Conservation (phyloP, 306 rosid species). For the Inga leiocalycina region DNA sequence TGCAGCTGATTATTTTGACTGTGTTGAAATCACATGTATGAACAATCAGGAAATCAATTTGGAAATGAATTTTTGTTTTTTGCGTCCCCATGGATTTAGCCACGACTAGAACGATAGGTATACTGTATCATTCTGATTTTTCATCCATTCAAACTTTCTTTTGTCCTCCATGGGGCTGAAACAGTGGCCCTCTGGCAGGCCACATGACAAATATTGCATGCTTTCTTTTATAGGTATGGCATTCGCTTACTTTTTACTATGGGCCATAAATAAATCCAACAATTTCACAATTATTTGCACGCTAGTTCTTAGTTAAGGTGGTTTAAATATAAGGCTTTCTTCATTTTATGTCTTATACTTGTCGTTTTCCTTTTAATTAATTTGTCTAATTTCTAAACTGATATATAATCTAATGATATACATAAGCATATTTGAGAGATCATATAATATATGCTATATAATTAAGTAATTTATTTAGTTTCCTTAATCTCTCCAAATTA, state of each 20-base stretch:
- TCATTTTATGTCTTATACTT: too few relatives aligned
- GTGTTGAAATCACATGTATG: not conserved
- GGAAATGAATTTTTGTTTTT: not conserved
- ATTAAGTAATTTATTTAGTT: too few relatives aligned
- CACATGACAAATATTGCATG: not conserved
- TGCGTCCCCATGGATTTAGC: not conserved
- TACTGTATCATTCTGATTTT: not conserved
- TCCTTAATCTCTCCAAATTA: too few relatives aligned
- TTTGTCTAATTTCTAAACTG: too few relatives aligned
- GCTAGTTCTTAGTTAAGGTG: too few relatives aligned
- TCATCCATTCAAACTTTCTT: not conserved
- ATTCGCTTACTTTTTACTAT: not conserved
- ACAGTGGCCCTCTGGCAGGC: not conserved
- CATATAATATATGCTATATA: too few relatives aligned
- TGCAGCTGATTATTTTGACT: not conserved
- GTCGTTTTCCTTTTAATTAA: too few relatives aligned
- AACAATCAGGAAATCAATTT: not conserved
- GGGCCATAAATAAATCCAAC: not conserved
- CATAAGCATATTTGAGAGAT: too few relatives aligned
- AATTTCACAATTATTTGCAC: not conserved
- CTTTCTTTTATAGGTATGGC: not conserved
- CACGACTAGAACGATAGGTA: not conserved
- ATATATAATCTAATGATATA: too few relatives aligned
- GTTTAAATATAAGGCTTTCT: too few relatives aligned
- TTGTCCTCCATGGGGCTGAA: not conserved